A percentile compares a stretch with the other conserved stretches of the same genome.
Evolutionary conservation across 768 basidiomycete species (phyloP).

Genomic region (Termitomyces sp.): DNA sequence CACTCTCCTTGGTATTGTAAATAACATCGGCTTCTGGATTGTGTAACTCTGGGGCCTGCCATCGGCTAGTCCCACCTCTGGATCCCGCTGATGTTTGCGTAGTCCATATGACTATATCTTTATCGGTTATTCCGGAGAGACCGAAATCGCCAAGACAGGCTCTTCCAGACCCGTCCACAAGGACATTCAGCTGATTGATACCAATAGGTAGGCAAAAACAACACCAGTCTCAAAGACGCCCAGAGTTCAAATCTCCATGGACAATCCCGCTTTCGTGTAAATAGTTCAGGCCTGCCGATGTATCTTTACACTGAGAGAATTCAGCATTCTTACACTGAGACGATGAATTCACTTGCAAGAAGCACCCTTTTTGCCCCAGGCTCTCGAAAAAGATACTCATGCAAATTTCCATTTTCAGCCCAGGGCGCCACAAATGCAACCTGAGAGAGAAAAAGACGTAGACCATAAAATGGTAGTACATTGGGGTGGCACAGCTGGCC

Average conservation of each 20-base stretch:
- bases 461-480: conserved; percentile 23
- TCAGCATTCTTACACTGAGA: not conserved
- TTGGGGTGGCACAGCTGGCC: conserved; percentile 23
- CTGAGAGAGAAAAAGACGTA: conserved; percentile 14
- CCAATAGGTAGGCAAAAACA: too few relatives aligned
- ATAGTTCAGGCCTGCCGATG: conserved; percentile 19
- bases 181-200: conserved; percentile 17
- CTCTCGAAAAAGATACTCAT: conserved; percentile 19
- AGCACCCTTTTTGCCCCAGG: conserved; percentile 17
- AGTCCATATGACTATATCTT: conserved; percentile 12
- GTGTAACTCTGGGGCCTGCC: conserved; percentile 24
- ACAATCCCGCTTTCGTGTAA: too few relatives aligned
- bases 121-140: conserved; percentile 16
- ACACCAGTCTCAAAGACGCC: not conserved
- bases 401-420: conserved; percentile 18
- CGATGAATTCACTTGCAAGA: conserved; percentile 19
- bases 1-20: conserved; percentile 16
- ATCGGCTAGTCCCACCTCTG: conserved; percentile 17
- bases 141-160: conserved; percentile 24
- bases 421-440: conserved; percentile 28
- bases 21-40: not conserved
- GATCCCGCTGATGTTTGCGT: conserved; percentile 10
- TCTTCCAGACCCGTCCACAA: conserved; percentile 17
- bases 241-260: conserved; percentile 14
- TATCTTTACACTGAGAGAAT: conserved; percentile 11